Conservation (phyloP, 2,329 filamentous ascomycete species). For the Aspergillus sp. region DNA sequence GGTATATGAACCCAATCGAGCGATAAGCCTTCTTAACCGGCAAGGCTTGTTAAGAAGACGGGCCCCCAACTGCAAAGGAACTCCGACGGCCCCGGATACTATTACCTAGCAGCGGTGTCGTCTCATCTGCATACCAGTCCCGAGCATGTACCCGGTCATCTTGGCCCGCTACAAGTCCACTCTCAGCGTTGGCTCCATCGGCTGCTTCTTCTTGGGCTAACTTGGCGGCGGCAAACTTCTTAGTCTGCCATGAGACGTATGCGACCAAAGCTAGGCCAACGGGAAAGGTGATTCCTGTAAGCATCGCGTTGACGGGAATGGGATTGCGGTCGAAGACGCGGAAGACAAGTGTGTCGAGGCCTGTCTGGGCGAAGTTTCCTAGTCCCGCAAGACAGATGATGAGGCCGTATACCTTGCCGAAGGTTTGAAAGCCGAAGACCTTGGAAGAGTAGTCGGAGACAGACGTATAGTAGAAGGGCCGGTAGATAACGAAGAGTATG, state of each 20-base stretch:
- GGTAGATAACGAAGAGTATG: constrained; percentile 77
- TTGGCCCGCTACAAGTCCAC: not conserved
- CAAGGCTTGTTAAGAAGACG: not conserved
- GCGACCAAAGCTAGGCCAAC: constrained; percentile 67
- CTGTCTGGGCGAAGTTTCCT: constrained; percentile 81
- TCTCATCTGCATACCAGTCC: constrained; percentile 20
- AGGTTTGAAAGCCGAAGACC: constrained; percentile 88
- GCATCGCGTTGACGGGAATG: constrained; percentile 71
- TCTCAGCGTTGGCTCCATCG: not conserved
- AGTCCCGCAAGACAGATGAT: constrained; percentile 85
- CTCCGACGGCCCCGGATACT: not conserved
- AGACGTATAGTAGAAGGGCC: constrained; percentile 85
- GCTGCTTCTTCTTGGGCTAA: not conserved
- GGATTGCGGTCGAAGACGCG: constrained; percentile 71
- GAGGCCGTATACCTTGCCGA: constrained; percentile 90
- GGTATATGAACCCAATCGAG: too few species aligned
- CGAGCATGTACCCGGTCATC: constrained; percentile 13
- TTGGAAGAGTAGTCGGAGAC: constrained; percentile 88
- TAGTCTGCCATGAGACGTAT: constrained; percentile 62
- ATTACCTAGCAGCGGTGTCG: constrained; percentile 13
- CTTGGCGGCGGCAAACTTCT: constrained; percentile 22
- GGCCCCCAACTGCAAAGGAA: not conserved
- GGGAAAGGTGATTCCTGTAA: constrained; percentile 63
- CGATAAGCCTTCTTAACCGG: too few species aligned
- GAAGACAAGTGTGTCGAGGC: constrained; percentile 76